Evolutionary conservation across 805 yeast genomes (phyloP).

Genomic region (Spathaspora sp.): DNA sequence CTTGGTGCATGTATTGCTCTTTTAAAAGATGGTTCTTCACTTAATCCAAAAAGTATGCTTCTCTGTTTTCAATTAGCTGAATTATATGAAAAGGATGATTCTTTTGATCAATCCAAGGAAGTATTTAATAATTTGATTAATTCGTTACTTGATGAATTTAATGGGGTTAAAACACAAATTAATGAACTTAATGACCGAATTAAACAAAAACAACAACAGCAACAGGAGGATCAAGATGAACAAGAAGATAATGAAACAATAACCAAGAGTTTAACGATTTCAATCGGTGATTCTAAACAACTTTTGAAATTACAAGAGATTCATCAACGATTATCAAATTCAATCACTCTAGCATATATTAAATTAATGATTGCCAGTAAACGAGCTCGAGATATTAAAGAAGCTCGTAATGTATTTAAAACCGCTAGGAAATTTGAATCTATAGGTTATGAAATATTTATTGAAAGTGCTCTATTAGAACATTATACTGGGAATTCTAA

Average conservation of each 20-base stretch:
- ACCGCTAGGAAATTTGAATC: constrained; percentile 61
- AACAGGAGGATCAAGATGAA: constrained; percentile 14
- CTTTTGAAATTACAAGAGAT: constrained; percentile 17
- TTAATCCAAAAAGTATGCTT: constrained; percentile 70
- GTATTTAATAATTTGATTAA: constrained; percentile 50
- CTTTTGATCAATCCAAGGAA: constrained; percentile 46
- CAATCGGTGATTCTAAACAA: constrained; percentile 15
- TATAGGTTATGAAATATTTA: constrained; percentile 71
- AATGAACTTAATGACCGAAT: constrained; percentile 14
- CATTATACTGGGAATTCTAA: constrained; percentile 61
- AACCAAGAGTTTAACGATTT: constrained; percentile 9
- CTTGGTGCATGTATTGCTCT: constrained; percentile 41
- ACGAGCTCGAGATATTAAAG: constrained; percentile 62
- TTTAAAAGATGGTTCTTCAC: constrained; percentile 49
- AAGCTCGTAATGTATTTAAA: constrained; percentile 70
- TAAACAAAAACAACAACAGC: constrained; percentile 13
- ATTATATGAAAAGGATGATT: constrained; percentile 56
- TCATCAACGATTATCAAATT: constrained; percentile 20
- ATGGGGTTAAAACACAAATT: constrained; percentile 17
- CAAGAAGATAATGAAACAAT: constrained; percentile 7
- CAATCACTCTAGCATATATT: constrained; percentile 64
- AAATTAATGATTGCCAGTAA: constrained; percentile 70
- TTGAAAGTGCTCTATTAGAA: constrained; percentile 81
- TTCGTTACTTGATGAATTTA: constrained; percentile 38
- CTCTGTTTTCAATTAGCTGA: constrained; percentile 68